A percentile compares a stretch with the other conserved stretches of the same genome.
phyloP scores from a whole-genome alignment of 768 basidiomycete species.

The Gymnopilus dilepis region DNA sequence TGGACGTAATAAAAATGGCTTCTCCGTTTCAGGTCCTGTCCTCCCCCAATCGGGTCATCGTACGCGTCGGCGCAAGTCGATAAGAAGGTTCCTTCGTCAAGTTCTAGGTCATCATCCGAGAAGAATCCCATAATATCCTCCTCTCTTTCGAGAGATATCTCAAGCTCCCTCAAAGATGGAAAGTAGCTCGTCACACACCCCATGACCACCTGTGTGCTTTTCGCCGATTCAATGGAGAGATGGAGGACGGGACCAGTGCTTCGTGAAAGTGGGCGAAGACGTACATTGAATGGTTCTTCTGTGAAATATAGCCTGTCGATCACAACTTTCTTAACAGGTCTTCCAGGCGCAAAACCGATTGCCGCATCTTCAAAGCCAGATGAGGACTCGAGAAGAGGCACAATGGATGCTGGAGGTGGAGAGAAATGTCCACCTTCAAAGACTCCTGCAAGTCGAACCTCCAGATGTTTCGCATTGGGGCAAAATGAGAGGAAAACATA shows the following conservation, averaged over 20 bases:
- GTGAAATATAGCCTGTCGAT: neutral
- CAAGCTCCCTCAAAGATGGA: neutral
- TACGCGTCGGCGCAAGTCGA: neutral
- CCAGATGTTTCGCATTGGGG: too few relatives aligned
- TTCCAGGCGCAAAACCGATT: neutral
- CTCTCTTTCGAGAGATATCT: neutral
- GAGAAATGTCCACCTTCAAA: neutral
- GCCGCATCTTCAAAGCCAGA: neutral
- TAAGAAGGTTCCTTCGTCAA: neutral
- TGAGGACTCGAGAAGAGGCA: neutral
- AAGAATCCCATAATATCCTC: too few relatives aligned
- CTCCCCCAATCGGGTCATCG: neutral
- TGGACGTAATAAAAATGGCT: neutral
- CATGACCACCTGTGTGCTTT: neutral
- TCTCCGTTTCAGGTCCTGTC: neutral
- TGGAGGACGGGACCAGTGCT: neutral
- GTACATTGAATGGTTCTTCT: neutral
- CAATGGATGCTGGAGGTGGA: neutral
- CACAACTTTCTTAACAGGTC: neutral
- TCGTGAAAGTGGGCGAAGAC: neutral
- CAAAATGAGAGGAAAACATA: neutral
- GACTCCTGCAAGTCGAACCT: neutral
- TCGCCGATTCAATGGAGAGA: neutral
- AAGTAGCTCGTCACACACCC: neutral
- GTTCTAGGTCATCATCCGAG: neutral